Evolutionary conservation across 2,329 filamentous ascomycete genomes (phyloP), one percentile per base, ranked within the genome.

Genomic region (Bipolaris gigantea): DNA sequence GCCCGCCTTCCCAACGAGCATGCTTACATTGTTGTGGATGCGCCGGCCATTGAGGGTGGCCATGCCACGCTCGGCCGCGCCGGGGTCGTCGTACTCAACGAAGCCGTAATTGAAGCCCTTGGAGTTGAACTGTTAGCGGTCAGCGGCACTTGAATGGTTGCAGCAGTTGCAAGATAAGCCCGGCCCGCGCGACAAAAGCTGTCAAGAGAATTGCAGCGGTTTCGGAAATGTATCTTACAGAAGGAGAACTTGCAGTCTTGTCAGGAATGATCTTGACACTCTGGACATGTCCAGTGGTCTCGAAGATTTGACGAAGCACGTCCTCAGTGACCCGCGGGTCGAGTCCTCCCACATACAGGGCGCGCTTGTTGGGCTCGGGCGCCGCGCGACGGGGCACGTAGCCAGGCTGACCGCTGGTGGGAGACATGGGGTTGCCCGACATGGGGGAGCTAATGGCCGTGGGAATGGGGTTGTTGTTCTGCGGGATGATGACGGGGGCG

Each of bases 21-120:
- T 35, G 75, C 88, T 76, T 86, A 96, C 92, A 73, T 90, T 90
- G 77, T 97, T 92, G 75, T 99, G 93, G 61, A 99, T 92, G 62
- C 93, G 86, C 65, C 94, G 89, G 50, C 94, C 94, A 74, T 97
- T 99, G 66, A 99, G 82, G 52, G 93, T 97, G 76, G 90, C 86
- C 94, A 99, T 97, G 59, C 94, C 94, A 73, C 94, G 88, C 76
- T 99, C 94, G 65, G 94, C 94, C 61, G 93, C 90, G 76, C 90
- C 92, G 48, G 94, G 94, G 75, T 99, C 94, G 76, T 99, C 94
- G 77, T 97, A 99, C 76, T 99, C 94, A 62, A 99, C 89, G 72
- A 99, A 99, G 21, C 94, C 94, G 77, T 99, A 99, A 81, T 99
- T 99, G 82, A 91, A 95, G 43, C 94, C 94, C 83, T 97, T 96